Percentiles rank a stretch among this genome's conserved stretches.
Conservation (phyloP, 2,329 filamentous ascomycete genomes). For the Phaeosphaeriaceae sp. region DNA sequence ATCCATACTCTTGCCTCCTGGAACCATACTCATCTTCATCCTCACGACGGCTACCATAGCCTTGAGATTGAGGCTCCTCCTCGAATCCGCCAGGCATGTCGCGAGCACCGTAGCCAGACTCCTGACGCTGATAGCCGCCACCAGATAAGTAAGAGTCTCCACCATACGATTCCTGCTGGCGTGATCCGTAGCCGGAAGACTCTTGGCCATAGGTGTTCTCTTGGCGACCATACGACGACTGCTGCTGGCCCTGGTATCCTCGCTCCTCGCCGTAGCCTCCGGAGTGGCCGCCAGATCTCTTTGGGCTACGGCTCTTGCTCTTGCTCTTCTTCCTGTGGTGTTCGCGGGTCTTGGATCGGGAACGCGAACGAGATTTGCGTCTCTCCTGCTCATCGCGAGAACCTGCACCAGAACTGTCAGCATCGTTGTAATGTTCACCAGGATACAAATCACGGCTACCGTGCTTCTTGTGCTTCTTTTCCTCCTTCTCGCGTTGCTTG, state of each 20-base stretch:
- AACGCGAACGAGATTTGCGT: conserved; percentile 18
- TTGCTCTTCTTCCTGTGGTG: conserved; percentile 21
- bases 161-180: conserved; percentile 12
- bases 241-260: conserved; percentile 24
- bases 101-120: conserved; percentile 21
- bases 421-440: conserved; percentile 19
- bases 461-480: conserved; percentile 26
- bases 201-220: conserved; percentile 15
- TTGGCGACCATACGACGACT: conserved; percentile 12
- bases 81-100: conserved; percentile 11
- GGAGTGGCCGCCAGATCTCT: conserved; percentile 30
- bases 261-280: conserved; percentile 33
- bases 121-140: conserved; percentile 13
- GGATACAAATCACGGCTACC: conserved; percentile 8
- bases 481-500: conserved; percentile 29
- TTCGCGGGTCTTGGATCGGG: conserved; percentile 19
- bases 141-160: neutral
- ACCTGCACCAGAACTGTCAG: conserved; percentile 30
- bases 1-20: conserved; percentile 25
- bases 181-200: conserved; percentile 14
- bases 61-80: conserved; percentile 10
- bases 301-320: conserved; percentile 27
- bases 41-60: conserved; percentile 14
- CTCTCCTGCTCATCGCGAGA: conserved; percentile 14
- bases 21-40: conserved; percentile 24